Evolutionary conservation across 2,329 filamentous ascomycete genomes (phyloP).

Genomic region (Arthrobotrys sphaeroides): DNA sequence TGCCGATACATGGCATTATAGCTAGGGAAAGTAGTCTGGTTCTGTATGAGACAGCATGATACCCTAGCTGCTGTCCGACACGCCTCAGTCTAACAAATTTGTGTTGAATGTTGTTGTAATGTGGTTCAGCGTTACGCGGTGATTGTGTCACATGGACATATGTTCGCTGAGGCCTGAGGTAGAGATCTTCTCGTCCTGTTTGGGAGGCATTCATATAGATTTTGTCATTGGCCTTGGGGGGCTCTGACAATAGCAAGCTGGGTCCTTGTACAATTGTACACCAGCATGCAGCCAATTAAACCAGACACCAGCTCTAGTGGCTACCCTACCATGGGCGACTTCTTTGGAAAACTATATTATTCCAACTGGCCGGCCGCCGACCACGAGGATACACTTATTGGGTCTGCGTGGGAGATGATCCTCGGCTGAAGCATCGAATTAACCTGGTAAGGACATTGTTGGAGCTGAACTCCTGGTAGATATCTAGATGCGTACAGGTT

Average conservation of each 20-base stretch:
- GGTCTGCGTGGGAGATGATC: not conserved
- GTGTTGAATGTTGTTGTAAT: conserved; percentile 36
- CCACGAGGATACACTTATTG: too few relatives aligned
- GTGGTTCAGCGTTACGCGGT: conserved; percentile 9
- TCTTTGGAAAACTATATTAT: too few relatives aligned
- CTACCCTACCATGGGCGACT: too few relatives aligned
- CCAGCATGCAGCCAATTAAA: too few relatives aligned
- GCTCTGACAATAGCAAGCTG: too few relatives aligned
- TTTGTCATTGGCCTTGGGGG: not conserved
- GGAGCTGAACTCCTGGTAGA: not conserved
- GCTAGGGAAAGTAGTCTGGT: too few relatives aligned
- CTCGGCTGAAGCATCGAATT: not conserved
- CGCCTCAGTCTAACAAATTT: not conserved
- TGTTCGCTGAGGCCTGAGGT: too few relatives aligned
- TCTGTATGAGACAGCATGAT: too few relatives aligned
- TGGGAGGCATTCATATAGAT: not conserved
- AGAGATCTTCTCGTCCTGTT: not conserved
- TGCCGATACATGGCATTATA: too few relatives aligned
- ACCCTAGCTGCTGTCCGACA: too few relatives aligned
- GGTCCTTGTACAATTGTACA: not conserved
- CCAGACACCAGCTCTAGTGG: too few relatives aligned
- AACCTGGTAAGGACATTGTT: not conserved
- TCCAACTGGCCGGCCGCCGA: too few relatives aligned
- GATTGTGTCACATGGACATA: conserved; percentile 1
- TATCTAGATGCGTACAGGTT: not conserved